phyloP scores from a whole-genome alignment of 306 rosid genomes.

The Glycine latifolia region DNA sequence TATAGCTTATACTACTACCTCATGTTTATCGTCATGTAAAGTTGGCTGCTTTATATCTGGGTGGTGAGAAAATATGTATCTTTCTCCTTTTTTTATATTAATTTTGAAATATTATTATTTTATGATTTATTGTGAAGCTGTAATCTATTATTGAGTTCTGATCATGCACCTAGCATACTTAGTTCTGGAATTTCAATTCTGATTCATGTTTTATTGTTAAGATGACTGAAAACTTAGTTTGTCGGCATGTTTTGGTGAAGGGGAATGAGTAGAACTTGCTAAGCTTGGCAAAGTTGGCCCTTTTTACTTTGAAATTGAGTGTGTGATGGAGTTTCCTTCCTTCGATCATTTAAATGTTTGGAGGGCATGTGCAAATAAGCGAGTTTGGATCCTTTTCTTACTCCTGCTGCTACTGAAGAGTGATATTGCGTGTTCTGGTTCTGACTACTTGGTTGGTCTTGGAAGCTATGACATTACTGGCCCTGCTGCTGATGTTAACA shows the following conservation, averaged over 20 bases:
- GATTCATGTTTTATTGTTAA: not conserved
- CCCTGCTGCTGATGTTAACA: slow-evolving; percentile 94
- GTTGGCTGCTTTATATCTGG: slow-evolving; percentile 39
- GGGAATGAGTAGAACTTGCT: slow-evolving; percentile 49
- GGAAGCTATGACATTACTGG: slow-evolving; percentile 97
- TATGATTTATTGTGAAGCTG: slow-evolving; percentile 22
- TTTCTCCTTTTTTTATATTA: not conserved
- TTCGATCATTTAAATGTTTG: slow-evolving; percentile 28
- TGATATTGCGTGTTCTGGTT: slow-evolving; percentile 49
- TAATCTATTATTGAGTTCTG: slow-evolving; percentile 15
- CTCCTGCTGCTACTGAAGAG: slow-evolving; percentile 43
- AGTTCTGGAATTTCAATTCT: slow-evolving; percentile 12
- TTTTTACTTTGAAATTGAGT: slow-evolving; percentile 29
- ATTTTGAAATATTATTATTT: not conserved
- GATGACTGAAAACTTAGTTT: slow-evolving; percentile 7
- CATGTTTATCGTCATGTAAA: slow-evolving; percentile 38
- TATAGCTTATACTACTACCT: slow-evolving; percentile 4
- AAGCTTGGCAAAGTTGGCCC: slow-evolving; percentile 28
- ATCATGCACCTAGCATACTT: not conserved
- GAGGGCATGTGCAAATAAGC: slow-evolving; percentile 38
- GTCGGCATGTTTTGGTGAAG: slow-evolving; percentile 49
- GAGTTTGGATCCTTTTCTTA: slow-evolving; percentile 45
- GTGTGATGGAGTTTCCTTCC: slow-evolving; percentile 45
- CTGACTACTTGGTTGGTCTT: slow-evolving; percentile 79
- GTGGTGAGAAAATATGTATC: not conserved